Conservation (phyloP, 1,284 basidiomycete species). For the Microbotryomycetes sp. region DNA sequence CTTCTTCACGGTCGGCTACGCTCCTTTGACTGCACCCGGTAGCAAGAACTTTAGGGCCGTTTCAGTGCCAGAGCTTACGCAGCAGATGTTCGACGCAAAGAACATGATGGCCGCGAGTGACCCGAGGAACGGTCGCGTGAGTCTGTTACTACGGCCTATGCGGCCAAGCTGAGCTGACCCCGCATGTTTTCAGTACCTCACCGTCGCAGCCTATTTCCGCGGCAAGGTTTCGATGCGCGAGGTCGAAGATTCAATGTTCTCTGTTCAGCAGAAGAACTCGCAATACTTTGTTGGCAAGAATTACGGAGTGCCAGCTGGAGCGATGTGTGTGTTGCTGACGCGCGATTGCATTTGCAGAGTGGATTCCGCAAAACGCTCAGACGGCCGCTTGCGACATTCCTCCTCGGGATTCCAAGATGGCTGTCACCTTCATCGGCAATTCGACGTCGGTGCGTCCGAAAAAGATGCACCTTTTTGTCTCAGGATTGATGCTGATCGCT, state of each 20-base stretch:
- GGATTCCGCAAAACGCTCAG: constrained; percentile 34
- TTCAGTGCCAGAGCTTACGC: constrained; percentile 40
- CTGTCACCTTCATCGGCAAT: constrained; percentile 72
- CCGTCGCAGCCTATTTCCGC: constrained; percentile 40
- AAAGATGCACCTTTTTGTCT: background rate
- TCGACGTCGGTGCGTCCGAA: constrained; percentile 43
- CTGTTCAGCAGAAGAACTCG: constrained; percentile 35
- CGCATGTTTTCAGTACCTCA: constrained; percentile 36
- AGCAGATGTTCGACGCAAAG: constrained; percentile 42
- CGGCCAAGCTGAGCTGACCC: background rate
- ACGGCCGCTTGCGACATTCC: constrained; percentile 40
- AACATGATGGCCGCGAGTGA: constrained; percentile 97
- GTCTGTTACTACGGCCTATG: constrained; percentile 31
- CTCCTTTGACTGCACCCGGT: constrained; percentile 39
- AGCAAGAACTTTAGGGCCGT: constrained; percentile 39
- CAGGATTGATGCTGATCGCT: background rate
- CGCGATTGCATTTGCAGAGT: constrained; percentile 25
- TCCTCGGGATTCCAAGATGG: constrained; percentile 33
- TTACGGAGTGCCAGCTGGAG: too few relatives aligned
- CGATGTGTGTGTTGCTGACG: constrained; percentile 33
- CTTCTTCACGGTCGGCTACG: constrained; percentile 38
- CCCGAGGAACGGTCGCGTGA: constrained; percentile 77
- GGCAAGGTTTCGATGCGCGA: constrained; percentile 38
- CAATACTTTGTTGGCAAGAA: constrained; percentile 35
- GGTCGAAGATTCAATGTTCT: constrained; percentile 36